Base-by-base conservation (phyloP, 1,284 basidiomycete genomes). In the Wallemia mellicola region DNA sequence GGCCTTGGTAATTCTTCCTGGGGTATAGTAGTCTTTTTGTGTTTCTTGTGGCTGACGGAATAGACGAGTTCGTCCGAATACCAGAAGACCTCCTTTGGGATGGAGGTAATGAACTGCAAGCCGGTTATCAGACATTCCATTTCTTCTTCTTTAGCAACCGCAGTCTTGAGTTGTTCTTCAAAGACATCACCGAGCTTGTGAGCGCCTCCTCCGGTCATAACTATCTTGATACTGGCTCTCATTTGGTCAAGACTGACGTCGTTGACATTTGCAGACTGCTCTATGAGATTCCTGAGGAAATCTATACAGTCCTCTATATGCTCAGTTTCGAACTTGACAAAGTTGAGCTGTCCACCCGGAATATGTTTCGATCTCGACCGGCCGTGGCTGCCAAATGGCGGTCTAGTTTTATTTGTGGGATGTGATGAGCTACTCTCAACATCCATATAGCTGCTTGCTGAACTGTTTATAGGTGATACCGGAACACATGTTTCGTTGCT, bases 111-210 rank as follows among this genome's bases (percentile, higher is more conserved):
- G 72, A 99, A 99, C 70, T 89, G 87, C 67, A 99, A 76, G 19
- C 94, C 94, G 64, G 91, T 84, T 64, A 98, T 98, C 66, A 98
- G 72, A 67, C 92, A 96, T 71, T 86, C 88, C 94, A 99, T 98
- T 75, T 99, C 94, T 69, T 98, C 94, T 71, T 96, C 92, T 60
- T 82, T 73, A 62, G 76, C 73, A 54, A 98, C 72, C 58, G 68
- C 68, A 1, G 60, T 84, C 68, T 89, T 86, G 60, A 96, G 86
- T 26, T 77, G 81, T 2, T 96, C 74, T 62, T 80, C 79, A 68
- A 99, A 83, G 58, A 83, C 72, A 65, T 88, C 84, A 70, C 91
- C 82, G 72, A 91, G 96, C 67, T 79, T 80, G 75, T 96, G 88
- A 54, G 92, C 92, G 55, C 94, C 94, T 15, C 94, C 94, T 38